Evolutionary conservation across 2,329 filamentous ascomycete species (phyloP).

Genomic region (Fusarium phyllophilum): DNA sequence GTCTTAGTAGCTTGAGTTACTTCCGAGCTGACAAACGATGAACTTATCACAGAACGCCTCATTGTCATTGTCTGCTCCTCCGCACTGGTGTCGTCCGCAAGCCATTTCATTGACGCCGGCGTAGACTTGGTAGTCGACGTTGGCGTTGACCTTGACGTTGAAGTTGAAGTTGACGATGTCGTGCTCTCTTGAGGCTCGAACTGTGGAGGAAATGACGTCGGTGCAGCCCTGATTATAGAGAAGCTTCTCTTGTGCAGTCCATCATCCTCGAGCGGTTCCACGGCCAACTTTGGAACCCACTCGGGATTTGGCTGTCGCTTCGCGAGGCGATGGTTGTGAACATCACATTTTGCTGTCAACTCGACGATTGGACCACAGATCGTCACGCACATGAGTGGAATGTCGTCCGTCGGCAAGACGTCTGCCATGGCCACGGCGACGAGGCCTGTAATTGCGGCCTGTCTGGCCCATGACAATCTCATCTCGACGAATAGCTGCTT

Average conservation of each 20-base stretch:
- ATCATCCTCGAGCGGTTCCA: slow-evolving; percentile 22
- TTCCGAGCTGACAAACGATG: slow-evolving; percentile 6
- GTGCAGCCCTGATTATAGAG: slow-evolving; percentile 46
- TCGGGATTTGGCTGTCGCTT: slow-evolving; percentile 36
- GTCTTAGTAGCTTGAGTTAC: slow-evolving; percentile 7
- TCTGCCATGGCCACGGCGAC: slow-evolving; percentile 44
- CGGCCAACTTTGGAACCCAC: slow-evolving; percentile 39
- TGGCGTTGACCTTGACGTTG: slow-evolving; percentile 2
- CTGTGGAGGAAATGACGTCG: slow-evolving; percentile 45
- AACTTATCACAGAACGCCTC: slow-evolving; percentile 7
- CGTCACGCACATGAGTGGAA: slow-evolving; percentile 53
- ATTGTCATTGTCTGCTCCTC: slow-evolving; percentile 3
- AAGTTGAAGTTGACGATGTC: slow-evolving; percentile 5
- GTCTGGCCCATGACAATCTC: slow-evolving; percentile 40
- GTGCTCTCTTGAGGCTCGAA: slow-evolving; percentile 20
- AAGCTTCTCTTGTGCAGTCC: slow-evolving; percentile 41
- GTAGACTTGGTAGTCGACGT: neutral
- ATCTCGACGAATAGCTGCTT: slow-evolving; percentile 33
- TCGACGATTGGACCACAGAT: slow-evolving; percentile 58
- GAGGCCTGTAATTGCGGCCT: slow-evolving; percentile 46
- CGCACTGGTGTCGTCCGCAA: slow-evolving; percentile 5
- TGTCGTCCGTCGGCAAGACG: slow-evolving; percentile 49
- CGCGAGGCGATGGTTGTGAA: slow-evolving; percentile 42
- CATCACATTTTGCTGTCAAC: slow-evolving; percentile 51
- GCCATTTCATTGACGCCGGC: neutral